These are phyloP conservation scores for Glonium stellatum DNA, from an alignment of 495 filamentous ascomycete genomes.

Conservation along the genomic window DNA sequence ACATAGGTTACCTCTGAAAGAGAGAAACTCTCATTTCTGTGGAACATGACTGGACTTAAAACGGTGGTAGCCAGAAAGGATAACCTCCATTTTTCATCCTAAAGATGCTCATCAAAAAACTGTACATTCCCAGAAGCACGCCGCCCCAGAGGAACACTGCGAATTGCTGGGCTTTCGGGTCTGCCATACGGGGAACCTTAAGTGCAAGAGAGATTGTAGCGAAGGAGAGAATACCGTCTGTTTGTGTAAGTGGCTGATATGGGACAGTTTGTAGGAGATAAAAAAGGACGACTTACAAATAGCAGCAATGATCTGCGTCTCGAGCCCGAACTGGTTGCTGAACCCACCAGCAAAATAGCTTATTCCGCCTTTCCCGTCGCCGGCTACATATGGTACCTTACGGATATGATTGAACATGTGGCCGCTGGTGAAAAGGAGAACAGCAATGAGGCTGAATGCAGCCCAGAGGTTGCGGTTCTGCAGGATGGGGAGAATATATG, in stretches of 20 bases:
- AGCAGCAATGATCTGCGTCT: constrained; percentile 92
- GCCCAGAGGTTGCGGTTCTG: constrained; percentile 94
- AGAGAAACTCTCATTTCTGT: background rate
- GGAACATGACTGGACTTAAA: constrained; percentile 42
- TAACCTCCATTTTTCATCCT: constrained; percentile 92
- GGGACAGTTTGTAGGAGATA: background rate
- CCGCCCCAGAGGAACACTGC: constrained; percentile 76
- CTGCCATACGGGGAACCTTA: constrained; percentile 81
- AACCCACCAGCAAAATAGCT: constrained; percentile 92
- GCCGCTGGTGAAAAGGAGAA: constrained; percentile 90
- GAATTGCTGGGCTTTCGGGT: constrained; percentile 70
- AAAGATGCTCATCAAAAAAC: constrained; percentile 90
- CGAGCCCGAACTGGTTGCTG: constrained; percentile 89
- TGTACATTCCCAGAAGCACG: constrained; percentile 77
- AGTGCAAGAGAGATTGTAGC: constrained; percentile 80
- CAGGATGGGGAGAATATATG: constrained; percentile 76
- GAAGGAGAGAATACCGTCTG: constrained; percentile 90
- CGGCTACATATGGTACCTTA: constrained; percentile 89
- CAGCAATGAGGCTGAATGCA: constrained; percentile 76
- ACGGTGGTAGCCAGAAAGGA: constrained; percentile 88
- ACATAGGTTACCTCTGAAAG: background rate
- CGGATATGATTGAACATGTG: constrained; percentile 99
- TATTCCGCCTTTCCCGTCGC: constrained; percentile 77
- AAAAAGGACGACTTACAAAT: constrained; percentile 64
- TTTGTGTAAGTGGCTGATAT: background rate